These are phyloP conservation scores for Lentinula aciculospora DNA, from an alignment of 768 basidiomycete species.

Conservation along the genomic window DNA sequence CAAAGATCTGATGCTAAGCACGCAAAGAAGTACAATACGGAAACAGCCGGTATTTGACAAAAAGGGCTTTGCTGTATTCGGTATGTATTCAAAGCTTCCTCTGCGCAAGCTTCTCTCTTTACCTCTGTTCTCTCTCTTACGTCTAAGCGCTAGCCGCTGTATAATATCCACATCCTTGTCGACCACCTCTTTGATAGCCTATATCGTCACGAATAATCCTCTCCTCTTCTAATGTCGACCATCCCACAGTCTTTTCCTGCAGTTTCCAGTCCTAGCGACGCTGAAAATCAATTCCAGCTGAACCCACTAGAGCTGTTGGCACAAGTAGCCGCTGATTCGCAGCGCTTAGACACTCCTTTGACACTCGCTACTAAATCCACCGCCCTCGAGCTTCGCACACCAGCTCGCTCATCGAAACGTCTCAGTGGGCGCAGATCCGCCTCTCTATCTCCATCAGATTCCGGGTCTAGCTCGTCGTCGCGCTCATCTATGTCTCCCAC, in stretches of 20 bases:
- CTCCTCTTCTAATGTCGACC: neutral
- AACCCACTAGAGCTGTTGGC: constrained; percentile 1
- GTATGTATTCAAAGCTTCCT: neutral
- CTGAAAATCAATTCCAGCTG: neutral
- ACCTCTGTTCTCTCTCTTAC: constrained; percentile 4
- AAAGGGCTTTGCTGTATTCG: constrained; percentile 3
- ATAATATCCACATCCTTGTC: neutral
- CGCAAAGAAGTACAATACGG: constrained; percentile 28
- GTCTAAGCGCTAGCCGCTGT: constrained; percentile 9
- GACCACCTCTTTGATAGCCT: constrained; percentile 2
- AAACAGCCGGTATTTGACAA: constrained; percentile 21
- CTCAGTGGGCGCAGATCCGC: neutral
- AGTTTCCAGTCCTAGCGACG: neutral
- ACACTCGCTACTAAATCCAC: neutral
- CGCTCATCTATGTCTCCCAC: constrained; percentile 6
- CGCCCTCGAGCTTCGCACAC: neutral
- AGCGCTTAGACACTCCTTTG: neutral
- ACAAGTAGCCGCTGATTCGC: neutral
- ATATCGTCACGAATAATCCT: constrained; percentile 4
- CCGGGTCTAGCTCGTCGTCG: neutral
- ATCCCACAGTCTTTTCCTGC: neutral
- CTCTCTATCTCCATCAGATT: constrained; percentile 2
- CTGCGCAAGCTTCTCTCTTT: neutral
- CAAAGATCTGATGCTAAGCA: neutral
- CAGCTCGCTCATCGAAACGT: constrained; percentile 1